Conservation (phyloP, 2,329 filamentous ascomycete species). For the Bipolaris bicolor region DNA sequence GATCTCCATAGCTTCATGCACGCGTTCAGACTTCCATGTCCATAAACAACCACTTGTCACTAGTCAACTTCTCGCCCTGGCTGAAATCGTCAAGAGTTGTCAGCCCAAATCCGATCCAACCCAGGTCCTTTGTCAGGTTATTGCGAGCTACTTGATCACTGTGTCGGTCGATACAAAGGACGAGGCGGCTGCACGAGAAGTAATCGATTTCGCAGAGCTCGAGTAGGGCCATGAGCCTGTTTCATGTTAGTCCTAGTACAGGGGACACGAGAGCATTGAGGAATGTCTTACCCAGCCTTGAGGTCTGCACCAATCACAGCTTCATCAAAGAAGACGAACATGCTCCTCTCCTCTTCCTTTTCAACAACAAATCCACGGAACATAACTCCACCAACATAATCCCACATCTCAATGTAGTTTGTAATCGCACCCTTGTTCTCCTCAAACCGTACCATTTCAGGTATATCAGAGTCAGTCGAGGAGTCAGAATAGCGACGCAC, state of each 20-base stretch:
- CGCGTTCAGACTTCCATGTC: conserved; percentile 74
- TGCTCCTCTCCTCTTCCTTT: conserved; percentile 70
- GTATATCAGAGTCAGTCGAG: conserved; percentile 43
- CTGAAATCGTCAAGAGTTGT: conserved; percentile 80
- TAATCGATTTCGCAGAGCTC: conserved; percentile 77
- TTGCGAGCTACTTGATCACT: conserved; percentile 67
- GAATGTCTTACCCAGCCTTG: conserved; percentile 79
- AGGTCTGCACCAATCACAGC: conserved; percentile 75
- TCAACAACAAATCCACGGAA: conserved; percentile 86
- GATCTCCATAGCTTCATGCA: background rate
- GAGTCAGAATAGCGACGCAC: conserved; percentile 28
- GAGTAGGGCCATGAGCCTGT: conserved; percentile 77
- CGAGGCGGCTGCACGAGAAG: conserved; percentile 76
- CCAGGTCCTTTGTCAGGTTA: conserved; percentile 77
- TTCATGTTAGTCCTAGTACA: conserved; percentile 16
- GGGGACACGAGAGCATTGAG: background rate
- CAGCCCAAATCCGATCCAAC: conserved; percentile 91
- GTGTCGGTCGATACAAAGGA: conserved; percentile 79
- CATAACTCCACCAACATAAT: conserved; percentile 81
- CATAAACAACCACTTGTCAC: conserved; percentile 83
- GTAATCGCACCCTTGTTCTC: conserved; percentile 50
- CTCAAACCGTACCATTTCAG: conserved; percentile 28
- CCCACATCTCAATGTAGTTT: conserved; percentile 80
- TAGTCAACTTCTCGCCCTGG: conserved; percentile 64
- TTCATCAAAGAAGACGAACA: conserved; percentile 89